Base-by-base conservation (phyloP, 1,284 basidiomycete genomes). In the Coniferiporia sulphurascens region DNA sequence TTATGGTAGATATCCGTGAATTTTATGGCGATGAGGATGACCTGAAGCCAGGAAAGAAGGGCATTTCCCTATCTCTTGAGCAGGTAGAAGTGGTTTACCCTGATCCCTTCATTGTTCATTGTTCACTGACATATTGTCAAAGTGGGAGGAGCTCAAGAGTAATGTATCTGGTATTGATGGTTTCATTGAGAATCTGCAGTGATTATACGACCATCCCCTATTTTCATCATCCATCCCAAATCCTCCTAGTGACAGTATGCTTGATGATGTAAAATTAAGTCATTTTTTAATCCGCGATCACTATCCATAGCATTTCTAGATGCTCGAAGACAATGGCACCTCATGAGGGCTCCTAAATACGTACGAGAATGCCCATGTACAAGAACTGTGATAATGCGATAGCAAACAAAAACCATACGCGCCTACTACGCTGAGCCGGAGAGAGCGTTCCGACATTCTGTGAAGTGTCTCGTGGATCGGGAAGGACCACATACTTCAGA, bases 31-130 rank as follows among this genome's bases (percentile, higher is more conserved):
- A 78, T 53, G 81, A 82, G 1, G 78, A 81, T 4, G 79, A 85
- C n/a, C 78, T 84, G 62, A 91, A 89, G 64, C 91, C 91, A 0
- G 89, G 90, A 0, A 87, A 88, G 71, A 93, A 93, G 67, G 91
- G 91, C 6, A 87, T 94, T 58, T 81, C 85, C 0, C 75, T 94
- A n/a, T 73, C 73, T 9, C 49, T 73, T 0, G 91, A 92, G 41
- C 89, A 91, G 79, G 88, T 89, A 63, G 52, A 78, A 71, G 34
- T 6, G 27, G 3, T 27, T 27, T 5, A 27, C 5, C 27, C 44
- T 19, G 36, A 34, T 56, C 10, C 32, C 22, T 50, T 48, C 45
- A 56, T 54, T 48, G 15, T 10, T 45, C 44, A 15, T 45, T n/a
- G 15, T 41, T 46, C 19, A 9, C 8, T 21, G 44, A 46, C 13